Conservation (phyloP, 75 land plant species). For the Isoetes taiwanensis region DNA sequence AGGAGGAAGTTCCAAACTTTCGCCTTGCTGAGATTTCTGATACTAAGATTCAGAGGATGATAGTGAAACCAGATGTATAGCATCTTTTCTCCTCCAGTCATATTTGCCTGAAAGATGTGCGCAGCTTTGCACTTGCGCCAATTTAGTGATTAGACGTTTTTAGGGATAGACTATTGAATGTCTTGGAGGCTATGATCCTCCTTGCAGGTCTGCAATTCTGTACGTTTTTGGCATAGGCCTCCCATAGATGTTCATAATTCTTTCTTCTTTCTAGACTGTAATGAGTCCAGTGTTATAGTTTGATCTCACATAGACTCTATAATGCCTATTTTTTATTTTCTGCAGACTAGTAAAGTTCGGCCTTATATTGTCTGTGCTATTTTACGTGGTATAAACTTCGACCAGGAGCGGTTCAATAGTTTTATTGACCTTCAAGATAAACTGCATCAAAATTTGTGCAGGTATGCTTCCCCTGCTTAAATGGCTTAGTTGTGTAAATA, state of each 20-base stretch:
- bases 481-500: slow-evolving; percentile 45
- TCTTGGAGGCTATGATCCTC: too few relatives aligned
- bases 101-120: too few relatives aligned
- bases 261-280: too few relatives aligned
- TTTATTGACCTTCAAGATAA: slow-evolving; percentile 96
- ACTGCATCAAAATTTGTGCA: slow-evolving; percentile 93
- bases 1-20: slow-evolving; percentile 49
- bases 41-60: slow-evolving; percentile 53
- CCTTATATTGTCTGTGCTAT: slow-evolving; percentile 89
- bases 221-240: too few relatives aligned
- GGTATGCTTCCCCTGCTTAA: slow-evolving; percentile 31
- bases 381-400: slow-evolving; percentile 60
- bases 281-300: too few relatives aligned
- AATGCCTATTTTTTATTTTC: neutral
- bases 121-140: neutral
- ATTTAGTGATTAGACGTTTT: too few relatives aligned
- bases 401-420: slow-evolving; percentile 72
- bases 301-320: neutral
- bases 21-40: slow-evolving; percentile 22
- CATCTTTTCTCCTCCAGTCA: too few relatives aligned
- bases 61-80: slow-evolving; percentile 84
- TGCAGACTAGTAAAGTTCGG: slow-evolving; percentile 63
- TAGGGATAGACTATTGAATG: too few relatives aligned
- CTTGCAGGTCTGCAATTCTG: too few relatives aligned
- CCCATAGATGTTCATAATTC: too few relatives aligned